Base-by-base conservation (phyloP, 2,329 filamentous ascomycete genomes). In the Aspergillus bombycis region DNA sequence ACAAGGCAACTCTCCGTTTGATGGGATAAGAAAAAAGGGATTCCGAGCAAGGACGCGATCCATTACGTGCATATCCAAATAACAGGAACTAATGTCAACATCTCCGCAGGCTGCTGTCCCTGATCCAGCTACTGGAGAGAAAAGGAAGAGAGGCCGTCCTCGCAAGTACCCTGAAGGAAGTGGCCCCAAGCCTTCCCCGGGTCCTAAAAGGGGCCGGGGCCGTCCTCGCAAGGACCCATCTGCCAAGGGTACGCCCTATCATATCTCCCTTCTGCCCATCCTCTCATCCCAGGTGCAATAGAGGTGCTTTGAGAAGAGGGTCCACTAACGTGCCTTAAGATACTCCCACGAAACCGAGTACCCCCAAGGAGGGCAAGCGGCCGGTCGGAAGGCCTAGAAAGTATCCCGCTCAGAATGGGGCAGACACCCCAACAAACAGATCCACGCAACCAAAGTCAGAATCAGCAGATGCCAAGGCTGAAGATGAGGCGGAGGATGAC, bases 111-210 rank as follows among this genome's bases (percentile, higher is more conserved):
- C 43, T 60, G 65, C 63, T 38, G 57, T 62, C 32, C 11, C 52
- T 23, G 52, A 55, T 48, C 71, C 72, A 21, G 65, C 68, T 58
- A 71, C 69, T 8, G 70, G 66, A 26, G 75, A 75, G 55, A 76
- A 75, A 62, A 70, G 72, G 64, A 73, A 72, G 53, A 74, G 75
- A 57, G 75, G 75, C 58, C 75, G 75, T 30, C 75, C 75, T n/a
- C 71, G 75, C 57, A 76, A 76, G 59, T 71, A 71, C 41, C 72
- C 74, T 9, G 68, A 68, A n/a, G 69, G 66, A 7, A 57, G 63
- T 19, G 62, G 58, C 3, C 70, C 72, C 10, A 70, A 71, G 60
- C 65, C 70, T 10, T 55, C 65, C 58, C 65, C 71, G n/a, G 71
- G 70, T 14, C 72, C 74, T 48, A 76, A 75, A 61, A 72, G 75